These are phyloP conservation scores for Hyaloscypha hepaticicola DNA, from an alignment of 495 filamentous ascomycete species.

Conservation along the genomic window DNA sequence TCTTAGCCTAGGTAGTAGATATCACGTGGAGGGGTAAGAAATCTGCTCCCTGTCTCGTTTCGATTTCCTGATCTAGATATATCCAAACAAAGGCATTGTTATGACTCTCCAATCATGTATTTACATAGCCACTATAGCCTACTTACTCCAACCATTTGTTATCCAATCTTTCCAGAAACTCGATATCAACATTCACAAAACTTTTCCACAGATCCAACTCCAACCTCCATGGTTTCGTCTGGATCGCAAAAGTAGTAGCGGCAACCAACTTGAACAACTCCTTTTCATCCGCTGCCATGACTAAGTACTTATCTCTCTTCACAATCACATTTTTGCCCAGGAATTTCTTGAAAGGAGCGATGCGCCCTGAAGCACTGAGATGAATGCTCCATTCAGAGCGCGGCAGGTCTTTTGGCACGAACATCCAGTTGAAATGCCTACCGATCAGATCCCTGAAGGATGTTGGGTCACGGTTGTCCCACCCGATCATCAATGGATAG, in stretches of 20 bases:
- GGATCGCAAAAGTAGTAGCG: conserved; percentile 45
- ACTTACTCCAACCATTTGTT: neutral
- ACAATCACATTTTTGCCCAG: conserved; percentile 41
- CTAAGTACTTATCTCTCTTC: conserved; percentile 42
- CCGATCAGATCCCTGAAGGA: conserved; percentile 42
- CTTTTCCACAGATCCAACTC: conserved; percentile 55
- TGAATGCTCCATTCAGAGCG: conserved; percentile 45
- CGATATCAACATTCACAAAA: conserved; percentile 47
- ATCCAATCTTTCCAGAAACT: neutral
- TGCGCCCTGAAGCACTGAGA: conserved; percentile 34
- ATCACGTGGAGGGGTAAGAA: too few relatives aligned
- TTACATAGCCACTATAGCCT: neutral
- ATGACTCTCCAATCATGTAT: too few relatives aligned
- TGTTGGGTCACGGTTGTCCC: conserved; percentile 31
- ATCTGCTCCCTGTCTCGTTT: too few relatives aligned
- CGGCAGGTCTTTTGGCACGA: conserved; percentile 52
- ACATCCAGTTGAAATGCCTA: conserved; percentile 47
- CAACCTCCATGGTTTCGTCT: conserved; percentile 51
- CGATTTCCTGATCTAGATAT: too few relatives aligned
- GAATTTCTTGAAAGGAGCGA: conserved; percentile 33
- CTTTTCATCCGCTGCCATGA: conserved; percentile 45
- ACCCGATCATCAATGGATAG: conserved; percentile 48
- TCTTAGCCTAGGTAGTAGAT: too few relatives aligned
- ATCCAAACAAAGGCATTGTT: too few relatives aligned
- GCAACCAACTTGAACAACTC: conserved; percentile 42